These are phyloP conservation scores for Mimosa bimucronata DNA, from an alignment of 306 rosid genomes.

Conservation along the genomic window DNA sequence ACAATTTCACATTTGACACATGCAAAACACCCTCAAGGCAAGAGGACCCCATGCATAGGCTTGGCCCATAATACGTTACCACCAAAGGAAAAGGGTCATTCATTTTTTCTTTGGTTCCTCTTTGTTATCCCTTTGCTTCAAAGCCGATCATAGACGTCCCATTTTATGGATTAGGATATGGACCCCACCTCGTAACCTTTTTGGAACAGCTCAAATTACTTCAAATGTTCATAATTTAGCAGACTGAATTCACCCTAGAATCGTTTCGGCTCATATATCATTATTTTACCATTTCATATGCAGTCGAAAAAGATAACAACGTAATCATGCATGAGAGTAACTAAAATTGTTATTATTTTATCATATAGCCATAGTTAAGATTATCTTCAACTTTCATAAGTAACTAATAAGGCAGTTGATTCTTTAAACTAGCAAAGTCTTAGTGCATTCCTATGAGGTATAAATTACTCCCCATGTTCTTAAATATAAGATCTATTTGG, in stretches of 20 bases:
- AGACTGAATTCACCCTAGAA: background rate
- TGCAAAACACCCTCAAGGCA: background rate
- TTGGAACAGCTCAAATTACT: background rate
- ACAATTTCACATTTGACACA: background rate
- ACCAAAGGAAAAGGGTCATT: background rate
- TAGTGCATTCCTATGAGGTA: background rate
- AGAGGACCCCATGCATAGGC: background rate
- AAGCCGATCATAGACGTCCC: background rate
- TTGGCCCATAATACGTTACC: background rate
- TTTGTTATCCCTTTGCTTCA: background rate
- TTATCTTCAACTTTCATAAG: background rate
- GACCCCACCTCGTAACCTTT: background rate
- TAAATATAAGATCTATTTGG: too few relatives aligned
- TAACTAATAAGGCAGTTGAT: too few relatives aligned
- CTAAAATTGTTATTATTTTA: background rate
- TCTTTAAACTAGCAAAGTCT: background rate
- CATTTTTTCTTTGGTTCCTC: background rate
- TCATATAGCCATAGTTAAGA: background rate
- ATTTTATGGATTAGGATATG: background rate
- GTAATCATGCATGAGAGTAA: background rate
- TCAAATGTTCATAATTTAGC: background rate
- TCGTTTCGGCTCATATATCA: background rate
- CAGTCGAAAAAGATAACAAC: background rate
- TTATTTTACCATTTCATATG: background rate
- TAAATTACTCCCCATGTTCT: too few relatives aligned